phyloP scores from a whole-genome alignment of 1,139 yeast genomes.

The Yamadazyma atlantica region DNA sequence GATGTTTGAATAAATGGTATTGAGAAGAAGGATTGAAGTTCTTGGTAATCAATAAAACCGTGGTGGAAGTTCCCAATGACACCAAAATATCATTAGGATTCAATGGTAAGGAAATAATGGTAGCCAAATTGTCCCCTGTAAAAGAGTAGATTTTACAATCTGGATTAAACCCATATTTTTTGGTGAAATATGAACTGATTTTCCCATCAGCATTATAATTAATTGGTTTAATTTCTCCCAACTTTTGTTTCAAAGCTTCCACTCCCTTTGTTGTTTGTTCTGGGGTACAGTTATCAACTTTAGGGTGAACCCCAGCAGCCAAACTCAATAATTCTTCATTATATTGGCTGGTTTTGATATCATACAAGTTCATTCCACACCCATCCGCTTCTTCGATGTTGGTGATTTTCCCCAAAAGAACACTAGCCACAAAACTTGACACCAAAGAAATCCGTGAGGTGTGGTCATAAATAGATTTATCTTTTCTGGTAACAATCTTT shows the following conservation, averaged over 20 bases:
- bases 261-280: conserved; percentile 29
- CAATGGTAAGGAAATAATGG: conserved; percentile 80
- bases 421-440: conserved; percentile 74
- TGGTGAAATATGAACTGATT: conserved; percentile 58
- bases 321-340: conserved; percentile 51
- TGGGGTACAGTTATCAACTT: conserved; percentile 29
- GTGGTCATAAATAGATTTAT: conserved; percentile 51
- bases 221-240: conserved; percentile 54
- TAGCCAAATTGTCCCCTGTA: conserved; percentile 91
- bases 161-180: conserved; percentile 58
- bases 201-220: conserved; percentile 40
- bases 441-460: conserved; percentile 72
- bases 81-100: conserved; percentile 73
- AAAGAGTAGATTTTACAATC: conserved; percentile 63
- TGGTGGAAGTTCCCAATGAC: conserved; percentile 88
- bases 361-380: conserved; percentile 89
- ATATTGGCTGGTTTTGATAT: conserved; percentile 54
- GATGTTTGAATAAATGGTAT: conserved; percentile 85
- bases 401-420: conserved; percentile 63
- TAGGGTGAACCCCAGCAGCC: conserved; percentile 50
- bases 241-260: conserved; percentile 40
- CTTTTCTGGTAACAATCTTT: conserved; percentile 56
- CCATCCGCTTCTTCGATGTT: conserved; percentile 82
- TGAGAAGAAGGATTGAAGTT: conserved; percentile 76
- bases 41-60: conserved; percentile 78